phyloP scores from a whole-genome alignment of 2,329 filamentous ascomycete species.

The Fusarium sp. region DNA sequence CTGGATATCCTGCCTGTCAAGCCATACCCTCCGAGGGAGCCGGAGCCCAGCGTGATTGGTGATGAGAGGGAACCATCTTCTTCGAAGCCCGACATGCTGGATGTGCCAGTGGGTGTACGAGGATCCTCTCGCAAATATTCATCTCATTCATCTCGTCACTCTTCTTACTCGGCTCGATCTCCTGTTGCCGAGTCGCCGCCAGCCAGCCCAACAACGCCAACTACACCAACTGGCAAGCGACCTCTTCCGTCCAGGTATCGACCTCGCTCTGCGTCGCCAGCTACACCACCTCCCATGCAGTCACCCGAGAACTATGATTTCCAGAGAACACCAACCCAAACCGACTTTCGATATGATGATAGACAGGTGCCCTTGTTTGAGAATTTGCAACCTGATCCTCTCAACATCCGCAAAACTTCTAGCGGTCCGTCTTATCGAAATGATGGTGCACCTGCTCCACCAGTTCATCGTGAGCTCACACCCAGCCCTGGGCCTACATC shows the following conservation, averaged over 20 bases:
- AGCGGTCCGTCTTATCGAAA: conserved; percentile 57
- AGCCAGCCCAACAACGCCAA: conserved; percentile 50
- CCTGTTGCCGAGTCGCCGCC: conserved; percentile 38
- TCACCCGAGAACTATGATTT: conserved; percentile 39
- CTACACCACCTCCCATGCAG: conserved; percentile 40
- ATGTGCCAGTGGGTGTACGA: conserved; percentile 50
- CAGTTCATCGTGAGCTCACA: conserved; percentile 61
- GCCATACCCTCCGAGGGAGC: conserved; percentile 61
- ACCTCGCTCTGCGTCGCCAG: conserved; percentile 36
- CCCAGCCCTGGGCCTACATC: conserved; percentile 46
- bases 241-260: conserved; percentile 43
- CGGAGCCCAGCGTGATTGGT: conserved; percentile 50
- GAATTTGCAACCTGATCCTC: conserved; percentile 53
- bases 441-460: conserved; percentile 68
- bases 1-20: conserved; percentile 76
- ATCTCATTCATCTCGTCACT: conserved; percentile 41
- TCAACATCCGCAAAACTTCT: conserved; percentile 48
- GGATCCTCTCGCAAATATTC: conserved; percentile 42
- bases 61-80: conserved; percentile 44
- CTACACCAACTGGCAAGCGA: conserved; percentile 47
- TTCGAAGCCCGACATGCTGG: conserved; percentile 32
- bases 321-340: conserved; percentile 54
- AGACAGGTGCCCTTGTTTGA: conserved; percentile 51
- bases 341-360: conserved; percentile 45
- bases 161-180: conserved; percentile 35